Evolutionary conservation across 192 early-diverging fungal species (phyloP), one percentile per base, ranked within the genome.

Genomic region (Coemansia sp.): DNA sequence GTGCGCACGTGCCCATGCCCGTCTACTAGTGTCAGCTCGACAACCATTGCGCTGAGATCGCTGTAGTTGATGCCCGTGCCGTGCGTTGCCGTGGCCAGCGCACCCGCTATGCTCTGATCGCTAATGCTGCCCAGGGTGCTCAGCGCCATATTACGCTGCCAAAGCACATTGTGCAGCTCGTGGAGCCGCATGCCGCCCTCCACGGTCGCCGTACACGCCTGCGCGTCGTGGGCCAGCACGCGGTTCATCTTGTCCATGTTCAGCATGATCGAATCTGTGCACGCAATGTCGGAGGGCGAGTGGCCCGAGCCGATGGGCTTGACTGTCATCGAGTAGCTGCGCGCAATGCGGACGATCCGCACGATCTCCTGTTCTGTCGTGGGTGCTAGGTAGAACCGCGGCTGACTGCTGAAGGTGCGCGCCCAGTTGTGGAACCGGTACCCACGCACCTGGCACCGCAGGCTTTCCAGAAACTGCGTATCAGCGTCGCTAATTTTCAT

Each of bases 241-340:
- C 67, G 38, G 64, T 82, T 66, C 63, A 90, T 64, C 26, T 81
- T 78, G 68, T 86, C 81, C 64, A 87, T 82, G 53, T 82, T 86
- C 51, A 90, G 74, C 80, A 87, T 82, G 51, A 82, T 79, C 20
- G 76, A 79, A 42, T 77, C 58, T 11, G 83, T 82, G 60, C 82
- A 87, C 0, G 86, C 84, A 10, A 90, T 34, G 49, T 90, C 88
- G 1, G 86, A 90, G 14, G 86, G 86, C 19, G 86, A 90, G 59
- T 90, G 86, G 1, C 85, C 86, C 19, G 83, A 77, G 1, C 88
- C 88, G 28, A 87, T 66, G 2, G 83, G 79, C 55, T 85, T 85
- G 56, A 90, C 69, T 10, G 38, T 32, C 30, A 85, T 74, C 2
- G 77, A 55, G 29, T 73, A 47, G 10, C 55, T 23, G 36, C 35